Base-by-base conservation (phyloP, 1,139 yeast genomes). In the Torulaspora pretoriensis region DNA sequence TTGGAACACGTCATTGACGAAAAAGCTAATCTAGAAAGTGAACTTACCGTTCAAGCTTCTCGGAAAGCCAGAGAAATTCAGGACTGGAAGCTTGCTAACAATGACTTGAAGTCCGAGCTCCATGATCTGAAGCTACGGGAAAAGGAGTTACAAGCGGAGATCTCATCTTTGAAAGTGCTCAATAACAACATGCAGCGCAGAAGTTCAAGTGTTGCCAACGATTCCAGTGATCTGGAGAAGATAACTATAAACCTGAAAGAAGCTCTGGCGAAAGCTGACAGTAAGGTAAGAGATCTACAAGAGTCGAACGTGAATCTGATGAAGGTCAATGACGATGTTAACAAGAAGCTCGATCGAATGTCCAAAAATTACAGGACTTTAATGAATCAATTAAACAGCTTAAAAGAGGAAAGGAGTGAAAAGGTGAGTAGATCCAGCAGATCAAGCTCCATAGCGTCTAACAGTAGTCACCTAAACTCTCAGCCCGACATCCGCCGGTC, bases 261-360 rank as follows among this genome's bases (percentile, higher is more conserved):
- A 3, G 74, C 87, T 0, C 65, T 84, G 37, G 72, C 71, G 19
- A 68, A 66, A 6, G 70, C 80, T 1, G 78, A 78, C 41, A 66
- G 64, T 31, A 78, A 77, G 48, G 65, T 75, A 22, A 72, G 74
- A 27, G 87, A 82, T 28, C 67, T 72, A 43, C 88, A 83, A 52
- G 71, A 69, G 34, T 57, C 81, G 54, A 85, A 83, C 54, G 65
- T 65, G 42, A 72, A 77, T 23, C 71, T 87, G 55, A 79, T 81
- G 61, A 75, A 74, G 45, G 67, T 83, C 39, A 82, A 80, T 51
- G 90, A 83, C 38, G 96, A 88, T 49, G 66, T 80, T 24, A 77
- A 73, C 28, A 70, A 79, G 54, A 84, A 84, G 58, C 69, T 81
- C 41, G 86, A 83, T 40, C 71, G 88, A 51, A 59, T 84, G 35